Evolutionary conservation across 1,139 yeast genomes (phyloP).

Genomic region (Tardiomyces digboiensis): DNA sequence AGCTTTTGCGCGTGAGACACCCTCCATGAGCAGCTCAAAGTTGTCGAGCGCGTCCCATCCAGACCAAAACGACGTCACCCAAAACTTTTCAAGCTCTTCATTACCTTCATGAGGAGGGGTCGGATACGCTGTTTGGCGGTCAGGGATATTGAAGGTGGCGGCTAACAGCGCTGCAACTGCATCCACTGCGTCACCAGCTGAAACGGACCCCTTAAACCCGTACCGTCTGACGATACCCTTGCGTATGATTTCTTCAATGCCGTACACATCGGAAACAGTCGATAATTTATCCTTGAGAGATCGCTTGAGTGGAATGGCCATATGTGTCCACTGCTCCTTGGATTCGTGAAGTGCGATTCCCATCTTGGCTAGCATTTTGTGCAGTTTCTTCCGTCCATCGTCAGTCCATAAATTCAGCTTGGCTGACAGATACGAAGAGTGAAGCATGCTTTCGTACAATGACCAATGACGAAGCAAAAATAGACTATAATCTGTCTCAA

Average conservation of each 20-base stretch:
- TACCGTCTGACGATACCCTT: slow-evolving; percentile 82
- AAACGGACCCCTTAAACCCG: slow-evolving; percentile 79
- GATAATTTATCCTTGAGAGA: slow-evolving; percentile 61
- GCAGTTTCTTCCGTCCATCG: slow-evolving; percentile 78
- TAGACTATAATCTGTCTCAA: slow-evolving; percentile 79
- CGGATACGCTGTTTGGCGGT: background rate
- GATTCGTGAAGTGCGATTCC: slow-evolving; percentile 87
- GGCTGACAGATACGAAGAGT: slow-evolving; percentile 84
- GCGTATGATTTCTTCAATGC: slow-evolving; percentile 71
- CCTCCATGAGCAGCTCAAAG: slow-evolving; percentile 45
- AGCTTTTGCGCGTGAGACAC: slow-evolving; percentile 69
- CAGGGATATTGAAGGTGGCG: slow-evolving; percentile 15
- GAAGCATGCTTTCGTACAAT: slow-evolving; percentile 80
- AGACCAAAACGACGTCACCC: slow-evolving; percentile 90
- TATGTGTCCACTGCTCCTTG: slow-evolving; percentile 86
- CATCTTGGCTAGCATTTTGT: slow-evolving; percentile 92
- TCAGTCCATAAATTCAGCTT: slow-evolving; percentile 85
- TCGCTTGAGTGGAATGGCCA: slow-evolving; percentile 72
- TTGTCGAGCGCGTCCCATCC: slow-evolving; percentile 88
- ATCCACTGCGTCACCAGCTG: slow-evolving; percentile 93
- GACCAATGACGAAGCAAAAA: slow-evolving; percentile 92
- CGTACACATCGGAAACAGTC: slow-evolving; percentile 64
- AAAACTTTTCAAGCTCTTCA: slow-evolving; percentile 38
- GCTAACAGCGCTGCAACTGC: slow-evolving; percentile 80
- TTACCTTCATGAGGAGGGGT: background rate